Conservation (phyloP, 768 basidiomycete genomes). For the Paxillus ammoniavirescens region DNA sequence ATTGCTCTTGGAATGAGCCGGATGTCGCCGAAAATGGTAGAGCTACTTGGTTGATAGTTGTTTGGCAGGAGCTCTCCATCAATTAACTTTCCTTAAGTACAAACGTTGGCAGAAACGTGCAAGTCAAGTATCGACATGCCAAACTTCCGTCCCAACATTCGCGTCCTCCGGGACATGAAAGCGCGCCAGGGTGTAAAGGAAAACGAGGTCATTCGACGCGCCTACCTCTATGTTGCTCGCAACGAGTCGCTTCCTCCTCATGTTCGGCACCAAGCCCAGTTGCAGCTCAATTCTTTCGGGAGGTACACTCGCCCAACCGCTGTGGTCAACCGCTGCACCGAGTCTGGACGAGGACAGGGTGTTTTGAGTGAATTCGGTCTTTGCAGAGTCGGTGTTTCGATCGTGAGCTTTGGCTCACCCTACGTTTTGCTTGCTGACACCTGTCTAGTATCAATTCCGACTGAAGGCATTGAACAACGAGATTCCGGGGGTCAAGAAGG, state of each 20-base stretch:
- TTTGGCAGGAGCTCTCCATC: conserved; percentile 20
- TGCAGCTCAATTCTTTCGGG: conserved; percentile 87
- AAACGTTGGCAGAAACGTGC: neutral
- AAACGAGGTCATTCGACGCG: conserved; percentile 81
- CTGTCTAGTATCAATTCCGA: conserved; percentile 83
- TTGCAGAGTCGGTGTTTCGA: conserved; percentile 56
- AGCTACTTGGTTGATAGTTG: conserved; percentile 17
- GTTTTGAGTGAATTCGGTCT: conserved; percentile 87
- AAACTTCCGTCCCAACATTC: conserved; percentile 38
- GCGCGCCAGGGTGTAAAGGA: conserved; percentile 67
- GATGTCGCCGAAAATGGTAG: conserved; percentile 2
- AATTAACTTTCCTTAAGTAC: too few species aligned
- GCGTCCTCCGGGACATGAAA: conserved; percentile 75
- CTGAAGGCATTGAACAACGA: conserved; percentile 79
- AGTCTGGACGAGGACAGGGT: conserved; percentile 84
- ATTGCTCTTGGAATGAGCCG: conserved; percentile 1
- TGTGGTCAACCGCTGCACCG: conserved; percentile 86
- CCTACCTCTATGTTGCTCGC: conserved; percentile 91
- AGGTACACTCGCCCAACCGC: conserved; percentile 81
- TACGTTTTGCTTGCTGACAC: neutral
- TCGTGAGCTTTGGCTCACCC: neutral
- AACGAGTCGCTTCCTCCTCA: conserved; percentile 87
- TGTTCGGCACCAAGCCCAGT: conserved; percentile 90
- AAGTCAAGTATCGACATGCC: conserved; percentile 16
- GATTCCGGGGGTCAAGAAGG: conserved; percentile 85